A percentile compares a stretch with the other conserved stretches of the same genome.
Conservation (phyloP, 2,329 filamentous ascomycete genomes). For the Cercospora beticola region DNA sequence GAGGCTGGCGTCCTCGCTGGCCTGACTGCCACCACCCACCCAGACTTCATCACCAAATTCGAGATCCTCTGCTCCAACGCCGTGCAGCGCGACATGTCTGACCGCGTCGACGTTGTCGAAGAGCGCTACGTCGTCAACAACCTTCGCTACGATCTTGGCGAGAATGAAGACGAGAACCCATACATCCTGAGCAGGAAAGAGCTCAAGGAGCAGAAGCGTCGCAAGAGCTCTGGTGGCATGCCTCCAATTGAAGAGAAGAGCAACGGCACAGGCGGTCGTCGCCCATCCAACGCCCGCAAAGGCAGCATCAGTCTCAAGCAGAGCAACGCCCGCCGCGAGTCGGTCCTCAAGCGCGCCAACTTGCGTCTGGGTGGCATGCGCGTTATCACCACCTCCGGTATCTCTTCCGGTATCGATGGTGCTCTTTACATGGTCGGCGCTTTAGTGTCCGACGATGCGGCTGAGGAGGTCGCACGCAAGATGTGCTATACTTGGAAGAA, state of each 20-base stretch:
- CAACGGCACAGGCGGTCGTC: conserved; percentile 40
- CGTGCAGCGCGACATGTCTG: conserved; percentile 66
- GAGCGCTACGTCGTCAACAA: conserved; percentile 90
- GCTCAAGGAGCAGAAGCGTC: conserved; percentile 50
- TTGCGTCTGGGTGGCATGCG: conserved; percentile 68
- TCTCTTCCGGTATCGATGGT: conserved; percentile 79
- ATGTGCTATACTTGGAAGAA: conserved; percentile 86
- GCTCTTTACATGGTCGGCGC: conserved; percentile 81
- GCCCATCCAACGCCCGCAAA: conserved; percentile 58
- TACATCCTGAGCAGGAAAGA: conserved; percentile 73
- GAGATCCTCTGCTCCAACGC: conserved; percentile 78
- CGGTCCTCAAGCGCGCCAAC: conserved; percentile 72
- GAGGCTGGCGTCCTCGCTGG: conserved; percentile 75
- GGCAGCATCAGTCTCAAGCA: conserved; percentile 80
- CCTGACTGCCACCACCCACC: conserved; percentile 77
- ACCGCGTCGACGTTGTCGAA: conserved; percentile 80
- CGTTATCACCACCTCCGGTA: conserved; percentile 77
- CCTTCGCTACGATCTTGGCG: conserved; percentile 76
- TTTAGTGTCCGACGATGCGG: conserved; percentile 73
- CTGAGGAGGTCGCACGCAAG: conserved; percentile 69
- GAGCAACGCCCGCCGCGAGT: conserved; percentile 73
- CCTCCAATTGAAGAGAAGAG: conserved; percentile 34
- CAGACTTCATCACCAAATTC: conserved; percentile 75
- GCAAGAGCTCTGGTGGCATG: conserved; percentile 39
- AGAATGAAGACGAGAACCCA: conserved; percentile 77